A percentile compares a stretch with the other conserved stretches of the same genome.
Evolutionary conservation across 2,329 filamentous ascomycete genomes (phyloP).

Genomic region (Phoma sp.): DNA sequence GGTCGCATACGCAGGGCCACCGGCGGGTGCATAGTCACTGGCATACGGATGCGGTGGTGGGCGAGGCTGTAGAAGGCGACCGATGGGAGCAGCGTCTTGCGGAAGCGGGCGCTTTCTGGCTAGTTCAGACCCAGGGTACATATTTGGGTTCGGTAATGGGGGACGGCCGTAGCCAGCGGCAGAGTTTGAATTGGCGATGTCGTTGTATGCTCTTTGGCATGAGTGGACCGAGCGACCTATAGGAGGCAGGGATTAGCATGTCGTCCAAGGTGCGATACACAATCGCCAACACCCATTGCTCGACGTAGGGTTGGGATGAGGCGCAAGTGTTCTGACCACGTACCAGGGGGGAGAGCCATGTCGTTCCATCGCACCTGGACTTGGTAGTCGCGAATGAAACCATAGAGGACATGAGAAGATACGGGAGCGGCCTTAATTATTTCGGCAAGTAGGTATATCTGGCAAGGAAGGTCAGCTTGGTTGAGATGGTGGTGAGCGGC

Average conservation of each 20-base stretch:
- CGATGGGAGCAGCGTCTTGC: conserved; percentile 45
- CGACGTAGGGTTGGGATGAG: neutral
- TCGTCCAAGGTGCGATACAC: neutral
- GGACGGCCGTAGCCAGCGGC: conserved; percentile 40
- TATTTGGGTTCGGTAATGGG: conserved; percentile 38
- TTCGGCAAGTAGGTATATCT: conserved; percentile 59
- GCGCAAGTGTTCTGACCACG: conserved; percentile 25
- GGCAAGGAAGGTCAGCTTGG: conserved; percentile 1
- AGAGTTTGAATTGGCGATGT: conserved; percentile 36
- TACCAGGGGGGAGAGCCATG: conserved; percentile 59
- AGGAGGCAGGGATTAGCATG: conserved; percentile 19
- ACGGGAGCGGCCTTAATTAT: conserved; percentile 58
- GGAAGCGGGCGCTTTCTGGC: conserved; percentile 47
- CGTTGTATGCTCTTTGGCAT: conserved; percentile 45
- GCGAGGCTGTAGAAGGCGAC: conserved; percentile 56
- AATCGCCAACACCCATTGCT: neutral
- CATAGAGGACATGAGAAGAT: conserved; percentile 53
- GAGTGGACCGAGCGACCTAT: conserved; percentile 49
- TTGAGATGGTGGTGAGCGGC: no score
- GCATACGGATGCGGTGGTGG: conserved; percentile 50
- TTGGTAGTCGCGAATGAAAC: conserved; percentile 53
- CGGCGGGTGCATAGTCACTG: conserved; percentile 38
- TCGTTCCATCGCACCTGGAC: conserved; percentile 59
- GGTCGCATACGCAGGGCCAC: conserved; percentile 39
- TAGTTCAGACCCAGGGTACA: conserved; percentile 43